Base-by-base conservation (phyloP, 2,329 filamentous ascomycete genomes). In the Colletotrichum musae region DNA sequence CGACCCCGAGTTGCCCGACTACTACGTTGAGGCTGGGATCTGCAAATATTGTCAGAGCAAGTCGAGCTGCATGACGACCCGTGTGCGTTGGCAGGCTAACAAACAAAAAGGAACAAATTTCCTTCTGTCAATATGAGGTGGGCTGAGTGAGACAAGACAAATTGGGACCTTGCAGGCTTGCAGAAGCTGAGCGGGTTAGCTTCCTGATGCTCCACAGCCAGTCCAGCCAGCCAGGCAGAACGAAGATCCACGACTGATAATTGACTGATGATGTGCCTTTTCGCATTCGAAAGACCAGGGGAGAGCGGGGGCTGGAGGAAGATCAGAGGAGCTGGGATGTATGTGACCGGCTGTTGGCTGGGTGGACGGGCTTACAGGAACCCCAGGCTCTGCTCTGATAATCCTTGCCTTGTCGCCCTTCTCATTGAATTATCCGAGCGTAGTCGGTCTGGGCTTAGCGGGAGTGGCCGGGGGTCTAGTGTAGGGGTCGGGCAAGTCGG, bases 1-100 rank as follows among this genome's bases (percentile, higher is more conserved):
- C 26, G 21, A 36, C 10, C 47, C 66, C 50, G 32, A 32, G 18
- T 48, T 56, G 50, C 48, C 66, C 56, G 36, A 60, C 61, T 60
- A 51, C 21, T 24, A 24, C 21, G 21, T 24, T 24, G 50, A 51
- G 50, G 62, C 66, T 43, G 15, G 54, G 66, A 56, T 69, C 62
- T 28, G 43, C 62, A 48, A 12, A 48, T 59, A 66, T 41, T 54
- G 36, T 41, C 54, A 36, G 21, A 51, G 58, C 65, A 28, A 68
- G 54, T 43, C 48, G 53, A 50, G 50, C 62, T 51, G 66, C 62
- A 60, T 50, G 50, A 53, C 10, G 48, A 39, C 50, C 13, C 54
- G 43, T 66, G 43, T 69, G 64, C 36, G 66, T 59, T 69, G 66
- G 54, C 66, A 66, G 54, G 62, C 66, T 69, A 59, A 51, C 54